These are phyloP conservation scores for Suaeda aralocaspica DNA, from an alignment of 148 eudicot species.

Conservation along the genomic window DNA sequence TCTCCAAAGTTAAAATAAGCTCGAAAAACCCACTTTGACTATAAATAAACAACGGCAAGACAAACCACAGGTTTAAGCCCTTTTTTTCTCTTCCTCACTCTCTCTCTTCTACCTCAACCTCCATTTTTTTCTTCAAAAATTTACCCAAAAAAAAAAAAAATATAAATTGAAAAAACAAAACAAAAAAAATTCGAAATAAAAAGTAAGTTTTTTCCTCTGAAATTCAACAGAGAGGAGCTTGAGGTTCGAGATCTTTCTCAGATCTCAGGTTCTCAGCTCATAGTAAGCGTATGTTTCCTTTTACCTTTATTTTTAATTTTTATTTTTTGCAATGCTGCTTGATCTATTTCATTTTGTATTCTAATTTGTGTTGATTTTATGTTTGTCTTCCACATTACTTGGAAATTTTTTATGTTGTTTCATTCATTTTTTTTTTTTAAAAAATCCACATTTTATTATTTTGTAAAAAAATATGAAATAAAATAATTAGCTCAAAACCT, in stretches of 20 bases:
- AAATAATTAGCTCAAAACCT: no score
- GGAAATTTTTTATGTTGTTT: background rate
- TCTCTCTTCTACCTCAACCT: background rate
- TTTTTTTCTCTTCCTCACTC: background rate
- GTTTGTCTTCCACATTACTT: conserved; percentile 1
- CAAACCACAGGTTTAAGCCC: conserved; percentile 26
- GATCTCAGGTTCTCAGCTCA: conserved; percentile 37
- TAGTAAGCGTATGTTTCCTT: conserved; percentile 25
- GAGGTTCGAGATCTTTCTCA: conserved; percentile 34
- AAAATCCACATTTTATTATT: background rate
- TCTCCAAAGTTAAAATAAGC: background rate
- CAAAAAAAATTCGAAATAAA: conserved; percentile 3
- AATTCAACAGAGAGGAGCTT: conserved; percentile 20
- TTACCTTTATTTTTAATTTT: background rate
- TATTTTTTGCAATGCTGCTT: conserved; percentile 22
- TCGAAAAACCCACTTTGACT: conserved; percentile 10
- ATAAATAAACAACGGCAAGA: conserved; percentile 27
- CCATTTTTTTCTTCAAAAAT: background rate
- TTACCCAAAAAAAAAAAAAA: background rate
- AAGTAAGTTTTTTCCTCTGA: conserved; percentile 15
- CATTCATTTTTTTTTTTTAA: background rate
- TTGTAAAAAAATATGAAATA: no score
- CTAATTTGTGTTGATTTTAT: background rate
- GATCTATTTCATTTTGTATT: conserved; percentile 11
- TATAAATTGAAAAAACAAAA: background rate